These are phyloP conservation scores for Fusarium dlaminii DNA, from an alignment of 2,329 filamentous ascomycete genomes.

Conservation along the genomic window DNA sequence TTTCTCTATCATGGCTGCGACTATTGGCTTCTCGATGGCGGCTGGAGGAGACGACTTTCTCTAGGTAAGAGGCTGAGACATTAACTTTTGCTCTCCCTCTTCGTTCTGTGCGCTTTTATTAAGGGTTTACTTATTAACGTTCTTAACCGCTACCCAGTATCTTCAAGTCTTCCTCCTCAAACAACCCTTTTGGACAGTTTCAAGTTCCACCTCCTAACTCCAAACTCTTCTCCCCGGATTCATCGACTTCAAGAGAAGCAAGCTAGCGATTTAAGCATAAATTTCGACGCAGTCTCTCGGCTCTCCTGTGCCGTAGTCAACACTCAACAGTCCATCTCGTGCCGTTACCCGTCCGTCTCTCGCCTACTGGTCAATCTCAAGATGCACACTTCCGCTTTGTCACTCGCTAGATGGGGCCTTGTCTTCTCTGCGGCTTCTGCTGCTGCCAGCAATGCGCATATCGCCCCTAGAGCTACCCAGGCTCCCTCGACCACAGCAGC, in stretches of 20 bases:
- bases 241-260: not conserved
- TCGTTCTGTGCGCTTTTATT: not conserved
- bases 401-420: conserved; percentile 30
- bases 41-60: conserved; percentile 2
- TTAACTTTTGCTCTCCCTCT: conserved; percentile 15
- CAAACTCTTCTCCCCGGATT: not conserved
- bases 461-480: conserved; percentile 47
- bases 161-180: not conserved
- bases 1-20: conserved; percentile 8
- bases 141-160: not conserved
- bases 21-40: not conserved
- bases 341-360: not conserved
- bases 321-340: not conserved
- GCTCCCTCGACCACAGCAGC: conserved; percentile 40
- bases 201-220: not conserved
- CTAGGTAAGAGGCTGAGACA: conserved; percentile 29
- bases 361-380: not conserved
- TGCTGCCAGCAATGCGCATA: conserved; percentile 20
- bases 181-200: conserved; percentile 19
- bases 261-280: conserved; percentile 23
- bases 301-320: not conserved
- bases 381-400: conserved; percentile 30
- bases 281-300: conserved; percentile 5
- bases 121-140: not conserved
- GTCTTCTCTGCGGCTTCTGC: conserved; percentile 19